These are phyloP conservation scores for Fusarium sp. DNA, from an alignment of 2,329 filamentous ascomycete genomes.

Conservation along the genomic window DNA sequence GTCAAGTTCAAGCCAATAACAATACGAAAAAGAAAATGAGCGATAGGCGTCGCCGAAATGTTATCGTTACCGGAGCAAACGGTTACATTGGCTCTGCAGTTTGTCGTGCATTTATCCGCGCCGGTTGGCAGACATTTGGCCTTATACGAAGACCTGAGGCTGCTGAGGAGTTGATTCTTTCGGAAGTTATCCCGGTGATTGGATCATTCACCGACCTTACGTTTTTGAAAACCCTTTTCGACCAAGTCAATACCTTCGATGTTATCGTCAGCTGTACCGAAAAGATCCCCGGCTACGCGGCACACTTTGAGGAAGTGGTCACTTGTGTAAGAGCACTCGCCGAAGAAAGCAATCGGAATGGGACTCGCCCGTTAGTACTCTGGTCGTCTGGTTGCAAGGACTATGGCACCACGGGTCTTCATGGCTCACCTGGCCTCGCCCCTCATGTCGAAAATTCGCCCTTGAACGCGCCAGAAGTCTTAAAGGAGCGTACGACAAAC, in stretches of 20 bases:
- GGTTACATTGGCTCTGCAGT: conserved; percentile 62
- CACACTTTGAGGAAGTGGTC: conserved; percentile 54
- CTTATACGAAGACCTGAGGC: conserved; percentile 54
- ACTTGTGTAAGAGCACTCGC: conserved; percentile 51
- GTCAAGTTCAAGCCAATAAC: not conserved
- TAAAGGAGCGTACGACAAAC: conserved; percentile 48
- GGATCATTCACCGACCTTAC: conserved; percentile 52
- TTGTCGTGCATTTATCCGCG: conserved; percentile 57
- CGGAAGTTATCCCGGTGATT: conserved; percentile 57
- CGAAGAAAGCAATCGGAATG: conserved; percentile 47
- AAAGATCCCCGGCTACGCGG: conserved; percentile 53
- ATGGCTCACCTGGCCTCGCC: conserved; percentile 50
- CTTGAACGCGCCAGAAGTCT: conserved; percentile 47
- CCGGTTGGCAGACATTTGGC: conserved; percentile 60
- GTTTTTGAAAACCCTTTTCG: conserved; percentile 46
- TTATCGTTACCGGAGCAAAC: conserved; percentile 62
- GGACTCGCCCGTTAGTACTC: conserved; percentile 56
- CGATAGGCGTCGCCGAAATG: conserved; percentile 32
- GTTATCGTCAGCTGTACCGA: conserved; percentile 59
- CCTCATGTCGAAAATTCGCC: conserved; percentile 59
- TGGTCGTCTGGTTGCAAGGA: conserved; percentile 64
- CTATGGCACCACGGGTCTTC: conserved; percentile 55
- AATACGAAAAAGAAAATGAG: conserved; percentile 6
- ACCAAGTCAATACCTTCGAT: conserved; percentile 51
- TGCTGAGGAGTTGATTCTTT: conserved; percentile 45